Conservation (phyloP, 495 filamentous ascomycete species). For the Penicillium cataractarum region DNA sequence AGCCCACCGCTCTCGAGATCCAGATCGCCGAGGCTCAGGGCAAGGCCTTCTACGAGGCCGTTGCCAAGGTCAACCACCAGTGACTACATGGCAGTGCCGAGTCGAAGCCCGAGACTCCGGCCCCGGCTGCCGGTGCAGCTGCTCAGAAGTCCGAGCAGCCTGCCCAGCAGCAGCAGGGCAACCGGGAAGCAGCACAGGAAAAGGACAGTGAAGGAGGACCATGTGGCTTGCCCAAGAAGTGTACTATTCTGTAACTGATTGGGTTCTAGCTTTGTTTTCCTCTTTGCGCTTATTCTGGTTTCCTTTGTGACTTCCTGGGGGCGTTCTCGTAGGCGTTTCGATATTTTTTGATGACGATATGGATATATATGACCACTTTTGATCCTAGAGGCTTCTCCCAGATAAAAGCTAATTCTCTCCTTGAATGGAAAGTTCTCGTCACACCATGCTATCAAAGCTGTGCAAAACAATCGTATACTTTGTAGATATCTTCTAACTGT, state of each 20-base stretch:
- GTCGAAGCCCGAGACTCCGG: slow-evolving; percentile 36
- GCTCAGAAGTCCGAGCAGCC: slow-evolving; percentile 26
- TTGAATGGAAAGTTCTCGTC: slow-evolving; percentile 1
- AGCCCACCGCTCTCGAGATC: slow-evolving; percentile 75
- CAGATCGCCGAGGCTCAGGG: slow-evolving; percentile 80
- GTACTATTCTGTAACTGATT: slow-evolving; percentile 56
- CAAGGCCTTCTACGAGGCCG: slow-evolving; percentile 79
- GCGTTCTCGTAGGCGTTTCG: slow-evolving; percentile 28
- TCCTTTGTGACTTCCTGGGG: slow-evolving; percentile 14
- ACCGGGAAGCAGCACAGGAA: slow-evolving; percentile 36
- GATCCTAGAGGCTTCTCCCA: slow-evolving; percentile 4
- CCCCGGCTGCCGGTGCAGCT: slow-evolving; percentile 28
- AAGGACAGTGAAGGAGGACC: slow-evolving; percentile 58
- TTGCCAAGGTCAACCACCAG: slow-evolving; percentile 69
- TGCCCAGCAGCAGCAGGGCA: slow-evolving; percentile 30
- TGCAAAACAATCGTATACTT: neutral
- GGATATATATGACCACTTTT: slow-evolving; percentile 11
- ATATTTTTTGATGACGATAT: slow-evolving; percentile 22
- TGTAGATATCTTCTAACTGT: neutral
- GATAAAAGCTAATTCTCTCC: slow-evolving; percentile 5
- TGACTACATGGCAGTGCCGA: slow-evolving; percentile 77
- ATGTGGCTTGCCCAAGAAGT: slow-evolving; percentile 72
- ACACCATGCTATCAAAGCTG: neutral
- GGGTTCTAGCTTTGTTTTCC: slow-evolving; percentile 3
- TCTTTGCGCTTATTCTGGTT: slow-evolving; percentile 15